A percentile compares a stretch with the other conserved stretches of the same genome.
These are phyloP conservation scores for Penicillium sp. DNA, from an alignment of 2,329 filamentous ascomycete genomes.

Conservation along the genomic window DNA sequence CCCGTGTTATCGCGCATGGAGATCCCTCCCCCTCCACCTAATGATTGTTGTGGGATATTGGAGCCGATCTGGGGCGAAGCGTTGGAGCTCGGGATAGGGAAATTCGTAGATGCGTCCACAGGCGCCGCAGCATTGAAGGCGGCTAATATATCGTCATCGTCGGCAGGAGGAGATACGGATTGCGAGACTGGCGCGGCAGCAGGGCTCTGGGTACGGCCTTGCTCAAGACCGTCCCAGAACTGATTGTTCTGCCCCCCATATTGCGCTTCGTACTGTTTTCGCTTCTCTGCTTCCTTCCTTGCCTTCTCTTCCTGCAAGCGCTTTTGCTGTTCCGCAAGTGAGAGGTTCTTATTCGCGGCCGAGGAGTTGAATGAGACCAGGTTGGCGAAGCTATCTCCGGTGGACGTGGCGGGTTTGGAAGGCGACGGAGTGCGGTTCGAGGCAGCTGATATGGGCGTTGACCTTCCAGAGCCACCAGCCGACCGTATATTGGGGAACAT, in stretches of 20 bases:
- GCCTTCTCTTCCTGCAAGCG: conserved; percentile 74
- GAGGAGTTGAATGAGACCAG: conserved; percentile 58
- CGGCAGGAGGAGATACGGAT: conserved; percentile 46
- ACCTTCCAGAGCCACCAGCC: conserved; percentile 42
- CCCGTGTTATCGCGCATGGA: conserved; percentile 19
- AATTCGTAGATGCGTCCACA: conserved; percentile 60
- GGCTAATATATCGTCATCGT: conserved; percentile 60
- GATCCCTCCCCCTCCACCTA: conserved; percentile 17
- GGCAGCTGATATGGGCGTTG: conserved; percentile 41
- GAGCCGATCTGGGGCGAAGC: conserved; percentile 29
- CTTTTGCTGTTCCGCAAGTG: conserved; percentile 62
- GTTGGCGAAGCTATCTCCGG: conserved; percentile 59
- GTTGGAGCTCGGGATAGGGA: conserved; percentile 47
- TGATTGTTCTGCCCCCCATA: conserved; percentile 67
- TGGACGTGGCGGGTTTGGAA: conserved; percentile 41
- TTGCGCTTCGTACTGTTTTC: conserved; percentile 68
- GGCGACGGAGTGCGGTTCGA: conserved; percentile 36
- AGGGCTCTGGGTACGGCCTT: conserved; percentile 48
- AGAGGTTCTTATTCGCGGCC: conserved; percentile 63
- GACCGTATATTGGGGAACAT: conserved; percentile 38
- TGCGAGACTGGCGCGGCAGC: conserved; percentile 49
- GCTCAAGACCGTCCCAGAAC: conserved; percentile 73
- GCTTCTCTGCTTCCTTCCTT: conserved; percentile 71
- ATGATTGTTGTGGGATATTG: conserved; percentile 9
- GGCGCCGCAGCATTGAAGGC: conserved; percentile 60